Percentiles rank a stretch among this genome's conserved stretches.
phyloP scores from a whole-genome alignment of 164 flowering plant genomes.

The Houttuynia cordata region DNA sequence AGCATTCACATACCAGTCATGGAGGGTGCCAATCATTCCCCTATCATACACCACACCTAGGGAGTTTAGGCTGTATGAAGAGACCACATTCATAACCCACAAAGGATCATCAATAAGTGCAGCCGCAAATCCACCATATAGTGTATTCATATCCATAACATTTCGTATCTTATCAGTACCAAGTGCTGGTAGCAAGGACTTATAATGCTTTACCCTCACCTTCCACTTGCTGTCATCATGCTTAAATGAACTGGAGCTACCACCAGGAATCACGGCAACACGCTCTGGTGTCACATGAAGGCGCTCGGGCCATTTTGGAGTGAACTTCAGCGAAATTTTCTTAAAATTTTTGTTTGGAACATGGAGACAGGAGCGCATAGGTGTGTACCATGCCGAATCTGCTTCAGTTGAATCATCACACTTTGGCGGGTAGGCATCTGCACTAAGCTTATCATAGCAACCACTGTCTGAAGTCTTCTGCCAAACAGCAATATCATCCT shows the following conservation, averaged over 20 bases:
- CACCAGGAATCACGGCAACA: constrained; percentile 49
- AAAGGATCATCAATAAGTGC: constrained; percentile 62
- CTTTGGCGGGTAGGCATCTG: constrained; percentile 59
- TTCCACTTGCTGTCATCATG: constrained; percentile 90
- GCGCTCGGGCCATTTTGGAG: constrained; percentile 83
- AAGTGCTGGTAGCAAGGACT: constrained; percentile 63
- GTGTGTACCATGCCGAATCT: constrained; percentile 88
- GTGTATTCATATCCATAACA: constrained; percentile 96
- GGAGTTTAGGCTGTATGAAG: constrained; percentile 75
- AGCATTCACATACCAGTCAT: constrained; percentile 68
- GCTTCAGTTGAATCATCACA: constrained; percentile 84
- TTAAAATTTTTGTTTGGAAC: constrained; percentile 42
- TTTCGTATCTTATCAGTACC: constrained; percentile 79
- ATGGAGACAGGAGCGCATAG: constrained; percentile 77
- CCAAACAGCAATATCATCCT: constrained; percentile 97
- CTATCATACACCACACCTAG: constrained; percentile 80
- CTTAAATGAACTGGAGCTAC: constrained; percentile 62
- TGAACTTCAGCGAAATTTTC: constrained; percentile 31
- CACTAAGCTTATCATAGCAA: constrained; percentile 51
- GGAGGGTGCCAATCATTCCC: constrained; percentile 87
- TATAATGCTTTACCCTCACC: constrained; percentile 71
- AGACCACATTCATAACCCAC: constrained; percentile 98
- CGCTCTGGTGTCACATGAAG: constrained; percentile 69
- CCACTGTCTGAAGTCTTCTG: constrained; percentile 49
- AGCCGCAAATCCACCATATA: constrained; percentile 93